These are phyloP conservation scores for Exophiala sp. DNA, from an alignment of 2,329 filamentous ascomycete species.

Conservation along the genomic window DNA sequence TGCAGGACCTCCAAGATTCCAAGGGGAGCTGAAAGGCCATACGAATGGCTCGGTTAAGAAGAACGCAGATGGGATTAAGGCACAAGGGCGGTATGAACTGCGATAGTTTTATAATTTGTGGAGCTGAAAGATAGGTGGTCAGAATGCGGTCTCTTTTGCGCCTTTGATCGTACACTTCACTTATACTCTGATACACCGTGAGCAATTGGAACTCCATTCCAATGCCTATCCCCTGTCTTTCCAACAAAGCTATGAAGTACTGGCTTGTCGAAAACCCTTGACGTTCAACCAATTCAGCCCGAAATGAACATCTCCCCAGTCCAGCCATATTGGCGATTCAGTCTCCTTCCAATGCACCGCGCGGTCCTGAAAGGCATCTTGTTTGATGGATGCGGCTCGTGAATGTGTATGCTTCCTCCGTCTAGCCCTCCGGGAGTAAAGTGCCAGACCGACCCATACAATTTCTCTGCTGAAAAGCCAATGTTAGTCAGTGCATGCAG, in stretches of 20 bases:
- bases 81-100: conserved; percentile 12
- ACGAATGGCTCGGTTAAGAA: not conserved
- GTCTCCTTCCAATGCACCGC: conserved; percentile 47
- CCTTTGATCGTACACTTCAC: no score
- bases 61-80: conserved; percentile 10
- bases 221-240: no score
- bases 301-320: conserved; percentile 2
- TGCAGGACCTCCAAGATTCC: conserved; percentile 1
- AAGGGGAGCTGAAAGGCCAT: not conserved
- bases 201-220: no score
- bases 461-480: conserved; percentile 54
- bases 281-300: no score
- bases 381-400: conserved; percentile 56
- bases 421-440: conserved; percentile 45
- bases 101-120: not conserved
- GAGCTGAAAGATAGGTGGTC: not conserved
- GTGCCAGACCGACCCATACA: conserved; percentile 61
- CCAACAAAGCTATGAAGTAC: no score
- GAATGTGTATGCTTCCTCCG: conserved; percentile 55
- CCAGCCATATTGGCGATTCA: conserved; percentile 48
- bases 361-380: conserved; percentile 52
- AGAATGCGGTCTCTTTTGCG: not conserved
- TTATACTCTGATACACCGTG: no score
- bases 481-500: conserved; percentile 49
- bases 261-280: no score